Percentiles rank a stretch among this genome's conserved stretches.
phyloP scores from a whole-genome alignment of 352 stramenopile genomes.

The Blastocystis hominis region DNA sequence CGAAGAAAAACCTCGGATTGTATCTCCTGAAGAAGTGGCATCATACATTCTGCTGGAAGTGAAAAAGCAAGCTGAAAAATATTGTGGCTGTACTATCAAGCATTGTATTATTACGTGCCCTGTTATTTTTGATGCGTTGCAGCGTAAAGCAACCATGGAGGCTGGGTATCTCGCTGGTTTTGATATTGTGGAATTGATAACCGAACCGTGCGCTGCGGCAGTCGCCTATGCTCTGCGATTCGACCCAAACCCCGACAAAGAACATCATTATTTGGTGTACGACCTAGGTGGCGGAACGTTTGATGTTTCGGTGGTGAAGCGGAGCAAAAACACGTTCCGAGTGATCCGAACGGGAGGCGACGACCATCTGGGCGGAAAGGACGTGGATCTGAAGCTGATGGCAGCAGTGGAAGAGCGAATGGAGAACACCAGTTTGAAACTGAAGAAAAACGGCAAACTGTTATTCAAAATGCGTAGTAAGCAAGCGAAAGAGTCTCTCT shows the following conservation, averaged over 20 bases:
- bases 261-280: not conserved
- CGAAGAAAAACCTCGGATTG: not conserved
- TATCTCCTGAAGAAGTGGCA: not conserved
- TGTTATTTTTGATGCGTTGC: not conserved
- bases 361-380: not conserved
- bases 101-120: conserved; percentile 18
- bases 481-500: not conserved
- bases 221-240: not conserved
- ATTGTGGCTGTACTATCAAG: not conserved
- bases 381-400: conserved; percentile 19
- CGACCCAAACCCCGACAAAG: not conserved
- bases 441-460: not conserved
- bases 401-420: not conserved
- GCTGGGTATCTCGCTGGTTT: not conserved
- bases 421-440: not conserved
- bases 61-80: not conserved
- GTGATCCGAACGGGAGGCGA: not conserved
- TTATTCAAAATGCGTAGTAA: not conserved
- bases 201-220: not conserved
- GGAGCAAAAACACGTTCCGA: not conserved
- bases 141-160: not conserved
- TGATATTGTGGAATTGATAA: not conserved
- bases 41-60: not conserved
- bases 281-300: too few relatives aligned
- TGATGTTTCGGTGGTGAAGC: not conserved